Base-by-base conservation (phyloP, 78 protist genomes). In the Dictyostelium capitatum region DNA sequence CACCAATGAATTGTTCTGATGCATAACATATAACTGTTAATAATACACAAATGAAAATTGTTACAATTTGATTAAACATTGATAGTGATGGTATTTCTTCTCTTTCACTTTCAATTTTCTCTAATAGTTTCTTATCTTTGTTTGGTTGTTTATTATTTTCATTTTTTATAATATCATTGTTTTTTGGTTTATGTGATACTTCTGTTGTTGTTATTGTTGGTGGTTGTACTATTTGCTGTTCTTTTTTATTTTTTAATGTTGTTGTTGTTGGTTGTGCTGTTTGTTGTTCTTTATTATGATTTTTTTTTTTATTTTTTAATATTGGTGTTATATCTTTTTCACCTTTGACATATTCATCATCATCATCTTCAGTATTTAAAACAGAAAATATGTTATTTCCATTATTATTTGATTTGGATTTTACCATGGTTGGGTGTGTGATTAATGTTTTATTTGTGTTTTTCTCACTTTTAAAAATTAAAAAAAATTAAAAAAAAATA, bases 61-160 rank as follows among this genome's bases (percentile, higher is more conserved):
- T 62, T 25, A 62, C 70, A 2, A 62, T 25, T 62, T 62, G 70
- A 62, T 62, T 62, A 62, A 62, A 62, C 15, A 62, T 62, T 62
- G 70, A 62, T 25, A 14, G 37, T 62, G 70, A 12, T 62, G 70
- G 70, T 25, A 23, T 62, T 17, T 62, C 70, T 4, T 25, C n/a
- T 62, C 70, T 62, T 9, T 62, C 70, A 25, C 10, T 30, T 11
- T 62, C 70, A 62, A 62, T 62, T 62, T 6, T 62, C n/a, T 62
- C 19, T 11, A 62, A 62, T 62, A 25, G 11, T 32, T 62, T 32
- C 6, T 62, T 62, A 25, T 62, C 70, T 20, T 62, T 17, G 28
- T 62, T 62, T 62, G 37, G 28, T 62, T 23, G 10, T 62, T 62
- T 59, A 5, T 57, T 59, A 57, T 0, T 57, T 57, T 57, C 23